Conservation (phyloP, 345 rosid species). For the Trapa bicornis region DNA sequence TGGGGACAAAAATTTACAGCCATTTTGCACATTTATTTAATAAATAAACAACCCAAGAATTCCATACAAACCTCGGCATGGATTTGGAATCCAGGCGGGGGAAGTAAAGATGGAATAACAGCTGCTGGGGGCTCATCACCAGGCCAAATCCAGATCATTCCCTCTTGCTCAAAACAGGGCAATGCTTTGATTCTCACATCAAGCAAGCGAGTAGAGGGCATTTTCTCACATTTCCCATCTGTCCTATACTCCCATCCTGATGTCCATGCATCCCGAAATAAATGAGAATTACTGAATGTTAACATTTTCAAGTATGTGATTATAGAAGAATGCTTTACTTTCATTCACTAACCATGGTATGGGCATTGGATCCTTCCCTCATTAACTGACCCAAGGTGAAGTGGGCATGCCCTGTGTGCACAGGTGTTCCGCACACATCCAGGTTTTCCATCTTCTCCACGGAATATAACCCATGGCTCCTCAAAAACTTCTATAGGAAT, state of each 20-base stretch:
- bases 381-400: constrained; percentile 84
- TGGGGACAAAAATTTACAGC: no score
- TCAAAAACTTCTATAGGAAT: constrained; percentile 91
- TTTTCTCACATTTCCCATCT: constrained; percentile 86
- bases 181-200: constrained; percentile 64
- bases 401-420: constrained; percentile 98
- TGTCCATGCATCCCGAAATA: constrained; percentile 3
- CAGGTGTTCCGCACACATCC: constrained; percentile 92
- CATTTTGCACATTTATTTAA: no score
- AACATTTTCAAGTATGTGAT: not conserved
- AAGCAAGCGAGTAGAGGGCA: constrained; percentile 77
- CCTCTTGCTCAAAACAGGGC: constrained; percentile 90
- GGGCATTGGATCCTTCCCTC: constrained; percentile 95
- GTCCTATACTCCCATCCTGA: constrained; percentile 97
- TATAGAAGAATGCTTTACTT: not conserved
- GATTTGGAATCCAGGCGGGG: constrained; percentile 80
- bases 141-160: constrained; percentile 99
- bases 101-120: constrained; percentile 57
- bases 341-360: constrained; percentile 71
- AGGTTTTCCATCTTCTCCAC: constrained; percentile 84
- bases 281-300: constrained; percentile 7
- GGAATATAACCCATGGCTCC: constrained; percentile 88
- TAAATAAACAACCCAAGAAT: no score
- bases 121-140: constrained; percentile 74
- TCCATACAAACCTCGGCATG: constrained; percentile 73